Evolutionary conservation across 2,329 filamentous ascomycete species (phyloP).

Genomic region (Mariannaea sp.): DNA sequence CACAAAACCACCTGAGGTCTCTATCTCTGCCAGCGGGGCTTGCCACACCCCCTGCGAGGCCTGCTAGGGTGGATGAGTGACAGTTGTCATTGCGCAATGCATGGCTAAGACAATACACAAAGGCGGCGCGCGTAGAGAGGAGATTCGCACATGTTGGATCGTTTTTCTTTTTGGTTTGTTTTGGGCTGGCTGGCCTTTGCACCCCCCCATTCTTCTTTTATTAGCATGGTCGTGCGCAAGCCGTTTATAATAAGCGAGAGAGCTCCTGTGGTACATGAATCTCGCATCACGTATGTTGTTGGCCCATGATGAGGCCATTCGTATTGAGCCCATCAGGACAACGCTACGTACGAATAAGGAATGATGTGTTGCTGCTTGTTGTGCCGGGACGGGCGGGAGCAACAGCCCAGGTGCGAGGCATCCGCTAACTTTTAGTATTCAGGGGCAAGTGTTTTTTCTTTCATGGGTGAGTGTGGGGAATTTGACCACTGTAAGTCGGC

Average conservation of each 20-base stretch:
- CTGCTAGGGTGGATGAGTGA: conserved; percentile 4
- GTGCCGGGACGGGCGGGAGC: not conserved
- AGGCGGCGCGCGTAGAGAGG: not conserved
- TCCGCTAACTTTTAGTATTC: not conserved
- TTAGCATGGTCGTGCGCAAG: not conserved
- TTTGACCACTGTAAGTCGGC: not conserved
- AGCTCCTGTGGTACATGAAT: not conserved
- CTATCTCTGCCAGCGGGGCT: conserved; percentile 23
- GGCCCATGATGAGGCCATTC: conserved; percentile 21
- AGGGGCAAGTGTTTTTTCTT: not conserved
- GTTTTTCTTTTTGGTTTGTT: too few relatives aligned
- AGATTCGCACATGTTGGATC: not conserved
- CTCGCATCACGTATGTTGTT: conserved; percentile 1
- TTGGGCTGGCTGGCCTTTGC: too few relatives aligned
- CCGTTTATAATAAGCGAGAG: not conserved
- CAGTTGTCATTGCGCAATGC: conserved; percentile 12
- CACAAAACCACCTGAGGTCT: conserved; percentile 31
- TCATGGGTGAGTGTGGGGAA: not conserved
- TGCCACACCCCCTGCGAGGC: conserved; percentile 14
- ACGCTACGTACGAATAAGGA: not conserved
- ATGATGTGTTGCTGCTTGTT: not conserved
- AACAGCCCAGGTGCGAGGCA: not conserved
- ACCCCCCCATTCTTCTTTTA: not conserved
- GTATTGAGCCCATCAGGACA: not conserved
- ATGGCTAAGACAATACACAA: not conserved